Percentiles rank a stretch among this genome's conserved stretches.
These are phyloP conservation scores for Cardamine resedifolia DNA, from an alignment of 345 rosid species.

Conservation along the genomic window DNA sequence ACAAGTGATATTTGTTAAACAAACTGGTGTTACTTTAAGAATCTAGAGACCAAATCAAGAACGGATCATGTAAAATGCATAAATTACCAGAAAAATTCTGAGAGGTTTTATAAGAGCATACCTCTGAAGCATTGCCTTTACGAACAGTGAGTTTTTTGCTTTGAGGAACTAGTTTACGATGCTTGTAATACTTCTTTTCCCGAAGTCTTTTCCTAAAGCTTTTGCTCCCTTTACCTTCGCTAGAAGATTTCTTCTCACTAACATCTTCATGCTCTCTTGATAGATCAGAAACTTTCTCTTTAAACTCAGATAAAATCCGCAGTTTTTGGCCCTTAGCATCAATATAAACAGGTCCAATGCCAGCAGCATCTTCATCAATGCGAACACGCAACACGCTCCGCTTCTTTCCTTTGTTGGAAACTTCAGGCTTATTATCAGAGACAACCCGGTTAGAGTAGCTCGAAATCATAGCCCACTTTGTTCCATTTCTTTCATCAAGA, in stretches of 20 bases:
- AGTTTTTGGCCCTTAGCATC: slow-evolving; percentile 85
- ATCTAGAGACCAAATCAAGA: slow-evolving; percentile 9
- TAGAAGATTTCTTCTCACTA: slow-evolving; percentile 41
- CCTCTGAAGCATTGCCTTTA: slow-evolving; percentile 59
- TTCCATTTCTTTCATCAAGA: slow-evolving; percentile 40
- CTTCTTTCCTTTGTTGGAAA: slow-evolving; percentile 41
- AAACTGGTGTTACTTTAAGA: background rate
- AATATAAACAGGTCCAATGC: slow-evolving; percentile 78
- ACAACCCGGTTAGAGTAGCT: slow-evolving; percentile 46
- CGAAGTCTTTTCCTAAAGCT: slow-evolving; percentile 47
- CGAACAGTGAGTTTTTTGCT: slow-evolving; percentile 45
- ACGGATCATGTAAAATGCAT: background rate
- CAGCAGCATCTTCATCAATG: slow-evolving; percentile 50
- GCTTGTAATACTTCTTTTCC: slow-evolving; percentile 51
- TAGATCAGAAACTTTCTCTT: slow-evolving; percentile 28
- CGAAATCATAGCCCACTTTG: slow-evolving; percentile 39
- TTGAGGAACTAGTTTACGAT: slow-evolving; percentile 55
- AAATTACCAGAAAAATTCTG: slow-evolving; percentile 9
- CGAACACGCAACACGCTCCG: slow-evolving; percentile 38
- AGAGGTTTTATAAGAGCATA: slow-evolving; percentile 45
- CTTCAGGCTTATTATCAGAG: slow-evolving; percentile 41
- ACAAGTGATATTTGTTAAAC: slow-evolving; percentile 5
- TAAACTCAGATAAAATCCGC: slow-evolving; percentile 72
- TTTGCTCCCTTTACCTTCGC: slow-evolving; percentile 42
- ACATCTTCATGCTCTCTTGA: slow-evolving; percentile 17